These are phyloP conservation scores for Yarrowia sp. DNA, from an alignment of 805 yeast genomes.

Conservation along the genomic window DNA sequence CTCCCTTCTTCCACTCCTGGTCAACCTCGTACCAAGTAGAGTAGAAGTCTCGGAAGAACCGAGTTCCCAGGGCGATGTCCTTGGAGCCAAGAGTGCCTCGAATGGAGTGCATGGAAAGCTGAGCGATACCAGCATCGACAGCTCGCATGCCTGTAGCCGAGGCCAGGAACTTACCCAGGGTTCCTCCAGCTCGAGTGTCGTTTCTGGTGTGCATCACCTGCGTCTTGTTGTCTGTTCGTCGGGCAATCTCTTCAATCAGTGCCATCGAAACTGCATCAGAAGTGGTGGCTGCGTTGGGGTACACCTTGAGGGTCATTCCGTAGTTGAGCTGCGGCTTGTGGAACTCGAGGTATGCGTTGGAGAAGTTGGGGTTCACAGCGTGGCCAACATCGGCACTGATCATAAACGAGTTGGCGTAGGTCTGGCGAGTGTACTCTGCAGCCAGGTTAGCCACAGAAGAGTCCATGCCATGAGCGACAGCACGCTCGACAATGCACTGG, in stretches of 20 bases:
- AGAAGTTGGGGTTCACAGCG: slow-evolving; percentile 69
- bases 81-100: slow-evolving; percentile 77
- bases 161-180: slow-evolving; percentile 66
- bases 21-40: slow-evolving; percentile 60
- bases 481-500: slow-evolving; percentile 60
- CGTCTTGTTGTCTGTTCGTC: slow-evolving; percentile 57
- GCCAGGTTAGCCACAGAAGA: slow-evolving; percentile 21
- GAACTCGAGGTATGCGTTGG: slow-evolving; percentile 61
- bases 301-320: slow-evolving; percentile 68
- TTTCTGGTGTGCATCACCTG: slow-evolving; percentile 86
- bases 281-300: slow-evolving; percentile 80
- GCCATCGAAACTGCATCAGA: slow-evolving; percentile 75
- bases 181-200: slow-evolving; percentile 82
- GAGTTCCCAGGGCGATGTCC: slow-evolving; percentile 71
- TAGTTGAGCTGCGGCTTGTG: slow-evolving; percentile 79
- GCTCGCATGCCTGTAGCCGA: slow-evolving; percentile 48
- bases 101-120: slow-evolving; percentile 81
- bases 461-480: slow-evolving; percentile 36
- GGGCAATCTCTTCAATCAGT: slow-evolving; percentile 66
- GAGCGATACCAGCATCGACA: slow-evolving; percentile 79
- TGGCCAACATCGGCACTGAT: slow-evolving; percentile 84
- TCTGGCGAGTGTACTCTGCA: slow-evolving; percentile 42
- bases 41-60: slow-evolving; percentile 70
- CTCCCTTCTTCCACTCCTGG: slow-evolving; percentile 36
- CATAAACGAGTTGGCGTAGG: slow-evolving; percentile 72